Percentiles rank a stretch among this genome's conserved stretches.
phyloP scores from a whole-genome alignment of 441 rosid species.

The Jatropha multifida region DNA sequence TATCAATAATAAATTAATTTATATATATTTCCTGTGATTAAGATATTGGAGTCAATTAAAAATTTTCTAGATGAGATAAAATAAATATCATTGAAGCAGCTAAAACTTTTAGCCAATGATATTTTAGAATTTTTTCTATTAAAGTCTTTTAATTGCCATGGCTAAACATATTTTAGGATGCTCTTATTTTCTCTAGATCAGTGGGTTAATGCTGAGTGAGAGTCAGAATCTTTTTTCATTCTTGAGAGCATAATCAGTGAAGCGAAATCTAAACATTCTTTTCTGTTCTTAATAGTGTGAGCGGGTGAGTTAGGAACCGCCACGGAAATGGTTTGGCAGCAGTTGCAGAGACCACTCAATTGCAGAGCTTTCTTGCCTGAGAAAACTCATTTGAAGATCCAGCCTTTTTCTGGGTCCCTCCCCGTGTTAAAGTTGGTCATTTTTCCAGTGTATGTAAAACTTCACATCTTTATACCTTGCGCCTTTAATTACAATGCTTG shows the following conservation, averaged over 20 bases:
- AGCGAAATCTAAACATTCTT: constrained; percentile 17
- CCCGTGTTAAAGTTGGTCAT: constrained; percentile 35
- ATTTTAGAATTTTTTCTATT: too few relatives aligned
- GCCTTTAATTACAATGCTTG: too few relatives aligned
- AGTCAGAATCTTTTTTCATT: too few relatives aligned
- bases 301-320: neutral
- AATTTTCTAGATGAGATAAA: too few relatives aligned
- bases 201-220: constrained; percentile 6
- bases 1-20: too few relatives aligned
- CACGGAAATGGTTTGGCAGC: constrained; percentile 65
- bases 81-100: too few relatives aligned
- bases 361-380: constrained; percentile 35
- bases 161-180: too few relatives aligned
- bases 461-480: neutral
- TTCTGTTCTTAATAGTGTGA: neutral
- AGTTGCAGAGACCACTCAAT: constrained; percentile 50
- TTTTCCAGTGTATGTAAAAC: constrained; percentile 32
- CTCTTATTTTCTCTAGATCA: neutral
- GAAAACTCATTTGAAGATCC: constrained; percentile 45
- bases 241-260: neutral
- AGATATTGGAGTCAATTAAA: too few relatives aligned
- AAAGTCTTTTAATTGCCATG: too few relatives aligned
- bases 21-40: too few relatives aligned
- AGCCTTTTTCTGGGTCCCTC: constrained; percentile 47
- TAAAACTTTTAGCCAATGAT: too few relatives aligned